Base-by-base conservation (phyloP, 306 rosid species). In the Delonix regia region DNA sequence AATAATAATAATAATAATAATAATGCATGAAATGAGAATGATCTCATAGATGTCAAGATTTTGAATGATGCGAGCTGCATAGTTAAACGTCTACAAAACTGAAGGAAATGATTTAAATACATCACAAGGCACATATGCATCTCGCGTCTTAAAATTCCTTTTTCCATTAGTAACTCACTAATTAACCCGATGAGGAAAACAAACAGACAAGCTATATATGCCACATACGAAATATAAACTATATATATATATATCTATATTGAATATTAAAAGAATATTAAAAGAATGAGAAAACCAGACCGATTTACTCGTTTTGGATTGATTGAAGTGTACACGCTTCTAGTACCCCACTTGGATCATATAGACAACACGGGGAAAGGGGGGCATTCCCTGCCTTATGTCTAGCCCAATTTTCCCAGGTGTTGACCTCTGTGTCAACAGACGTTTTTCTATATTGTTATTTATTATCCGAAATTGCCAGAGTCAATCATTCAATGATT, bases 401-500 rank as follows among this genome's bases (percentile, higher is more conserved):
- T 39, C 51, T 19, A 2, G 70, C n/a, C 24, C 47, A 19, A 19
- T 65, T 39, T 22, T 65, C 71, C 34, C 71, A 66, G 52, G 71
- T 66, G 71, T 41, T 39, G 71, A 41, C 71, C 52, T 41, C 52
- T 27, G 6, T 51, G 57, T 51, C 57, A 19, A 53, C 27, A 21
- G n/a, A n/a, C 24, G 11, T 21, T 52, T 52, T 19, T 19, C 25
- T 52, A 49, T 0, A 52, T 52, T 19, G 19, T 52, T 19, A 52
- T 52, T 13, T 52, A 8, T 21, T 33, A 4, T 38, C 16, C 2
- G 25, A 52, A 41, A 48, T 61, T 55, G 15, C 49, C 19, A 19
- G 76, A 34, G 88, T 88, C 92, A 88, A 88, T 85, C 85, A 21
- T 36, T 67, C 49, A 80, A 86, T 90, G 85, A 90, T 88, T 83